Percentiles rank a stretch among this genome's conserved stretches.
phyloP scores from a whole-genome alignment of 495 filamentous ascomycete species.

The Penicillium herquei region DNA sequence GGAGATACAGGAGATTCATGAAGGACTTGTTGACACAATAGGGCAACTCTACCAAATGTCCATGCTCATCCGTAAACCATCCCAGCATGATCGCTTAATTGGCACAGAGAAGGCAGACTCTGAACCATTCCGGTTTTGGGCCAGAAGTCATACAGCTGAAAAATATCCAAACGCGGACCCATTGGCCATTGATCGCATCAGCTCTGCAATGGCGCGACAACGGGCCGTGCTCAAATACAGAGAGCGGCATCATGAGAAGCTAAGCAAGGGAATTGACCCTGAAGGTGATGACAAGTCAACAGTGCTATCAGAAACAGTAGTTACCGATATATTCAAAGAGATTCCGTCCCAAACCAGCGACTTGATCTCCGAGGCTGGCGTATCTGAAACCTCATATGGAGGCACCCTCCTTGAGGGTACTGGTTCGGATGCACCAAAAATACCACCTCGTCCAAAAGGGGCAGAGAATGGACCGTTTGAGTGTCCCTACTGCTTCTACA shows the following conservation, averaged over 20 bases:
- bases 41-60: slow-evolving; percentile 24
- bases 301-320: neutral
- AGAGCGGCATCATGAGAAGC: slow-evolving; percentile 9
- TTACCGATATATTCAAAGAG: neutral
- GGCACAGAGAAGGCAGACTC: slow-evolving; percentile 6
- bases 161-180: slow-evolving; percentile 13
- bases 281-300: neutral
- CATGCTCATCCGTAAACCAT: slow-evolving; percentile 23
- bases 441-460: neutral
- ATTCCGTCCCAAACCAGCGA: neutral
- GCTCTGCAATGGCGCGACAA: slow-evolving; percentile 17
- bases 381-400: neutral
- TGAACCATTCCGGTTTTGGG: slow-evolving; percentile 7
- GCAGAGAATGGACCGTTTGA: neutral
- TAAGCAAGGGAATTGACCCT: slow-evolving; percentile 7
- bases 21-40: slow-evolving; percentile 9
- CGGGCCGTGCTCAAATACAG: slow-evolving; percentile 18
- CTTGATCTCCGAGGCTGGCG: neutral
- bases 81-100: slow-evolving; percentile 19
- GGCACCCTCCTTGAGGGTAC: neutral
- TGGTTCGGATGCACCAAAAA: neutral
- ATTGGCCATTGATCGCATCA: slow-evolving; percentile 2
- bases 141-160: slow-evolving; percentile 4
- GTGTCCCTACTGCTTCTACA: neutral
- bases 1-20: slow-evolving; percentile 8